These are phyloP conservation scores for Oenanthe sinensis DNA, from an alignment of 129 eudicot genomes.

Conservation along the genomic window DNA sequence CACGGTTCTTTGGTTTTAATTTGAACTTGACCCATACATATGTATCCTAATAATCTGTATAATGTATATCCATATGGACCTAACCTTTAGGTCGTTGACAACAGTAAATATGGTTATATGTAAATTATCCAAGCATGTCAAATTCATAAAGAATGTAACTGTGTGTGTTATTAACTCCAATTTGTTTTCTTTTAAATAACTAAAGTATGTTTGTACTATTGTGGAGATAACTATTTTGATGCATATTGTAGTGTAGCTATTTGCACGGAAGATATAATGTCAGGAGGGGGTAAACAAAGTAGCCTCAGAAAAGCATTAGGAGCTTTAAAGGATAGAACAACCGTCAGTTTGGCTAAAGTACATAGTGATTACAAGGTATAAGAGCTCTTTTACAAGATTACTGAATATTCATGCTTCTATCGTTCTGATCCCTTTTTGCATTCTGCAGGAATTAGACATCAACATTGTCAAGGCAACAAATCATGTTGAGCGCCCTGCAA, in stretches of 20 bases:
- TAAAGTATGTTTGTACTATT: too few relatives aligned
- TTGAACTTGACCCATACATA: too few relatives aligned
- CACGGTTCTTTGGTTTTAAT: too few relatives aligned
- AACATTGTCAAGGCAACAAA: constrained; percentile 93
- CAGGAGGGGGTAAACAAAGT: constrained; percentile 33
- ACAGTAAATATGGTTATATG: too few relatives aligned
- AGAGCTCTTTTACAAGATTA: background rate
- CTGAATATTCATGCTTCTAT: background rate
- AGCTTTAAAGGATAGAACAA: constrained; percentile 90
- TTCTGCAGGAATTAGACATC: constrained; percentile 69
- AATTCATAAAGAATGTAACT: too few relatives aligned
- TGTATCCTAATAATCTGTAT: too few relatives aligned
- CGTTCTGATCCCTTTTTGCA: background rate
- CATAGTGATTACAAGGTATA: constrained; percentile 84
- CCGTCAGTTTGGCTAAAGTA: constrained; percentile 87
- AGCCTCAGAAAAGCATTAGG: constrained; percentile 84
- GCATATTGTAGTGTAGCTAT: background rate
- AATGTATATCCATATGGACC: too few relatives aligned
- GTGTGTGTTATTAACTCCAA: background rate
- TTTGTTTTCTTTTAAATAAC: background rate
- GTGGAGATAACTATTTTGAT: background rate
- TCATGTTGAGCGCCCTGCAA: constrained; percentile 86
- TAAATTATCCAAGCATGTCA: too few relatives aligned
- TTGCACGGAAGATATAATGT: background rate
- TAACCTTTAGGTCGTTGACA: too few relatives aligned